A percentile compares a stretch with the other conserved stretches of the same genome.
Evolutionary conservation across 2,329 filamentous ascomycete species (phyloP).

Genomic region (Ophiognomonia clavigignenti-juglandacearum): DNA sequence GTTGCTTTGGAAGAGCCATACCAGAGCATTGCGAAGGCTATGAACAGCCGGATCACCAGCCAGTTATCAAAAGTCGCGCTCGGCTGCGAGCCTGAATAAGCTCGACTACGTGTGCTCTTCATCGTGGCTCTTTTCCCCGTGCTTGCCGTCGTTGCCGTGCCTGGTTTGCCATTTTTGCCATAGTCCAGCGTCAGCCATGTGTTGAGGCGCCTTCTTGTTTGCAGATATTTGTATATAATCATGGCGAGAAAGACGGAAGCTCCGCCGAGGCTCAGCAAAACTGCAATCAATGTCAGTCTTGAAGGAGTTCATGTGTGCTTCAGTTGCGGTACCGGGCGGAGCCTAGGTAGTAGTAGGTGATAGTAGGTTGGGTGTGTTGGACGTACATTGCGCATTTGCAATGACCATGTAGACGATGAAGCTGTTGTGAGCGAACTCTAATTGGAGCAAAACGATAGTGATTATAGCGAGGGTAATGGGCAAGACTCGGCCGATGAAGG

Average conservation of each 20-base stretch:
- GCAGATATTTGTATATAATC: slow-evolving; percentile 13
- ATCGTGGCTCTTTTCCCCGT: background rate
- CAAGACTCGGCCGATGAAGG: slow-evolving; percentile 3
- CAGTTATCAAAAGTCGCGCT: slow-evolving; percentile 11
- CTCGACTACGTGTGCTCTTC: background rate
- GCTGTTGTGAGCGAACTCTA: slow-evolving; percentile 5
- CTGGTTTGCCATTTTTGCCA: background rate
- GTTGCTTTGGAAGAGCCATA: background rate
- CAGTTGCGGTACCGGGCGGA: too few relatives aligned
- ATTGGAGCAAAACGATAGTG: slow-evolving; percentile 8
- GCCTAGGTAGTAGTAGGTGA: background rate
- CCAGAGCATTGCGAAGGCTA: slow-evolving; percentile 13
- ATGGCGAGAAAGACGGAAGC: slow-evolving; percentile 12
- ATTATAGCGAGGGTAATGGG: slow-evolving; percentile 5
- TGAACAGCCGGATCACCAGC: slow-evolving; percentile 13
- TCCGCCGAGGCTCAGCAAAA: slow-evolving; percentile 7
- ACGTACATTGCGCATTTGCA: slow-evolving; percentile 13
- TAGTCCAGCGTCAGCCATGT: slow-evolving; percentile 5
- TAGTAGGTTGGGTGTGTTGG: too few relatives aligned
- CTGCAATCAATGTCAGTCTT: slow-evolving; percentile 2
- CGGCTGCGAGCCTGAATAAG: background rate
- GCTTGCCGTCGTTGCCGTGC: background rate
- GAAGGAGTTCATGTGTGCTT: too few relatives aligned
- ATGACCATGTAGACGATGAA: slow-evolving; percentile 6
- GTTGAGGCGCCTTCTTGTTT: slow-evolving; percentile 6